phyloP scores from a whole-genome alignment of 2,329 filamentous ascomycete genomes.

The Penicillium janthinellum region DNA sequence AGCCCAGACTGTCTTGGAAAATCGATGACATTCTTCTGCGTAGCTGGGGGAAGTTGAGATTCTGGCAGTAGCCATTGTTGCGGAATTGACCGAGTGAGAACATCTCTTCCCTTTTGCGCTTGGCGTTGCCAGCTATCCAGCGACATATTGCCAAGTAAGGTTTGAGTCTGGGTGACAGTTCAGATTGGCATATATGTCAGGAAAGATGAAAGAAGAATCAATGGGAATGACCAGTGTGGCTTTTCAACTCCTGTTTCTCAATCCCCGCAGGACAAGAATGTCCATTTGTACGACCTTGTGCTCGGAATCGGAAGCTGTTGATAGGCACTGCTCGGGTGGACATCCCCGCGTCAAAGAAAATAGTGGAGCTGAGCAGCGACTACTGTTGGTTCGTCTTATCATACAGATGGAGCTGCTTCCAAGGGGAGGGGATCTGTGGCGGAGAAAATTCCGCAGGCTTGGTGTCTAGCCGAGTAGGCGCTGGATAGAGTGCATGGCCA shows the following conservation, averaged over 20 bases:
- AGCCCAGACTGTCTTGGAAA: conserved; percentile 50
- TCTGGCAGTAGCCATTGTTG: conserved; percentile 38
- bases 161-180: no score
- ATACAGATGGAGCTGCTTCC: not conserved
- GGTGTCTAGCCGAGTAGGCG: not conserved
- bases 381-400: conserved; percentile 2
- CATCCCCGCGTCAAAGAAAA: conserved; percentile 4
- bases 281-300: not conserved
- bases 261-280: not conserved
- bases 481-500: not conserved
- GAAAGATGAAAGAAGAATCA: not conserved
- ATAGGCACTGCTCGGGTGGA: conserved; percentile 12
- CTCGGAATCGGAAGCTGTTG: conserved; percentile 12
- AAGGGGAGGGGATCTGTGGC: conserved; percentile 2
- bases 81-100: conserved; percentile 37
- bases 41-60: conserved; percentile 30
- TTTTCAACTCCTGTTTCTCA: conserved; percentile 5
- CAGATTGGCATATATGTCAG: not conserved
- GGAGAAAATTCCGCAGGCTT: conserved; percentile 16
- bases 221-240: not conserved
- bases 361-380: conserved; percentile 7
- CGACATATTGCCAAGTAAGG: conserved; percentile 19
- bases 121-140: conserved; percentile 33
- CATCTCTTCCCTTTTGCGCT: conserved; percentile 37
- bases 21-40: conserved; percentile 33